phyloP scores from a whole-genome alignment of 441 rosid genomes.

The Populus tomentosa region DNA sequence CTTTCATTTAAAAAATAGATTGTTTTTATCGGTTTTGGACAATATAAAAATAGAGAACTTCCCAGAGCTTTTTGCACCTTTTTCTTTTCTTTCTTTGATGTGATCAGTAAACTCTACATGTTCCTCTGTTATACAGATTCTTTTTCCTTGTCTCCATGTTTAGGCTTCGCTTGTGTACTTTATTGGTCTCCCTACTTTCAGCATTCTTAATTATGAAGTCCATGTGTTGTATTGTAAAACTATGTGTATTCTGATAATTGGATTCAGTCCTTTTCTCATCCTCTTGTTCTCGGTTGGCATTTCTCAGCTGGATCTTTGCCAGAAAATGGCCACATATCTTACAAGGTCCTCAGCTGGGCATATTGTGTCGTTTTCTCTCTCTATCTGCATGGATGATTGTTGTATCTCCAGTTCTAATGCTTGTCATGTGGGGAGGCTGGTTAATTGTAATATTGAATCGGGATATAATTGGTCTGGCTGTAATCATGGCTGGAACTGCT shows the following conservation, averaged over 20 bases:
- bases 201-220: background rate
- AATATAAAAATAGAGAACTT: background rate
- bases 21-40: background rate
- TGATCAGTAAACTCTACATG: background rate
- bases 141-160: background rate
- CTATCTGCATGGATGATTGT: conserved; percentile 79
- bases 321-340: conserved; percentile 91
- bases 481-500: conserved; percentile 97
- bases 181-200: background rate
- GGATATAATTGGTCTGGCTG: conserved; percentile 92
- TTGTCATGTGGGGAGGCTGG: conserved; percentile 93
- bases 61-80: background rate
- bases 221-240: background rate
- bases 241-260: background rate
- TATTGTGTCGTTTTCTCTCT: conserved; percentile 71
- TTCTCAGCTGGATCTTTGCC: conserved; percentile 96
- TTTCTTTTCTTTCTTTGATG: background rate
- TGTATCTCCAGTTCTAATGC: conserved; percentile 78
- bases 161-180: background rate
- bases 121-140: background rate
- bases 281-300: conserved; percentile 1
- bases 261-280: background rate
- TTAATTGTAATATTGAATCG: conserved; percentile 73
- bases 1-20: background rate
- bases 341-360: conserved; percentile 88